Base-by-base conservation (phyloP, 2,329 filamentous ascomycete genomes). In the Graphiopsis chlorocephala region DNA sequence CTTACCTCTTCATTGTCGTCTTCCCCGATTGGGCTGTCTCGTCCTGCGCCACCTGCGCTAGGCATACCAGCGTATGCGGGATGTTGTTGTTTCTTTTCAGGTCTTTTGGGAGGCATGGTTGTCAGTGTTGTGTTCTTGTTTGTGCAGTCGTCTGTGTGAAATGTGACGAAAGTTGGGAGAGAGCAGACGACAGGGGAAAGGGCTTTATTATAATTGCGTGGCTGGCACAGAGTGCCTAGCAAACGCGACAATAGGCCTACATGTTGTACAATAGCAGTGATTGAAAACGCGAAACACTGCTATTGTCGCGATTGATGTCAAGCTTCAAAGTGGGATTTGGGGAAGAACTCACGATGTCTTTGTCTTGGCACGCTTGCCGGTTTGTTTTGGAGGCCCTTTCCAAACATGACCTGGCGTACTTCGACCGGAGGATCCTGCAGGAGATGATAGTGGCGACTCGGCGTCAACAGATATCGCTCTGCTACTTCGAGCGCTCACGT, bases 1-100 rank as follows among this genome's bases (percentile, higher is more conserved):
- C 81, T 82, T 82, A 84, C 82, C 78, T 80, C 79, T 77, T 82
- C 79, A 75, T 81, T 81, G 79, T 81, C 81, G 77, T 87, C 86
- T 78, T 84, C 86, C 74, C 83, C 82, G 72, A 84, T 79, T 69
- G 88, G 86, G 74, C 85, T 86, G 77, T 83, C 85, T 70, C 86
- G 83, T 77, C 89, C 71, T 72, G 72, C 88, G 77, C 86, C 87
- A 80, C 84, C 84, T 70, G 82, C 79, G 72, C 86, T 86, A 74
- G 89, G 85, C 74, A 91, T 83, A 72, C 89, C 90, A 75, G 88
- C 88, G 70, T 87, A 85, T 31, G 50, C 17, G 69, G 86, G 86
- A 70, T 87, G 86, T 67, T 84, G 83, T 77, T 89, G 90, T 80
- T 90, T 92, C 81, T 93, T 93, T 77, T 89, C 84, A 52, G 90